Evolutionary conservation across 805 yeast genomes (phyloP), one percentile per base, ranked within the genome.

Genomic region (Wickerhamomyces sydowiorum): DNA sequence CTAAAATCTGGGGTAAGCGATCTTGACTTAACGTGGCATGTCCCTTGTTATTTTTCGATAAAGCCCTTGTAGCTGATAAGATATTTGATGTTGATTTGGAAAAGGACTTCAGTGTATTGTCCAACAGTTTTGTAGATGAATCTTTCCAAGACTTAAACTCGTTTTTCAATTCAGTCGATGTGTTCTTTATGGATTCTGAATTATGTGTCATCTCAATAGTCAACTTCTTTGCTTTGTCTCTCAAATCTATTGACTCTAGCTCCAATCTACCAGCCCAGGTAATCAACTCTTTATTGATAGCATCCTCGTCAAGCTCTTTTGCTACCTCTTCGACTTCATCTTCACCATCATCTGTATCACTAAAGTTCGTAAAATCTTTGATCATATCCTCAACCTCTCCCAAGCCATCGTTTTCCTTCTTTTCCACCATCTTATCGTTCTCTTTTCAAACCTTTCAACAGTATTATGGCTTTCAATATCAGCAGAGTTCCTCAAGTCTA

Each of bases 261-360:
- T 76, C 81, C 17, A 76, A 51, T 28, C 69, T 65, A 5, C 73
- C 66, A 0, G 79, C 79, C 80, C 80, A 75, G 48, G 59, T 57
- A 10, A 66, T 56, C 25, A 56, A 66, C 58, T 60, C 71, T 48
- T 55, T 59, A 37, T 59, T 64, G 29, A 62, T 53, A 35, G 53
- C 61, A 18, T 53, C 59, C 12, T 50, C 51, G 12, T 36, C 23
- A 4, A 32, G 10, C 13, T 19, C 19, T 3, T 6, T 15, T 19
- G 6, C 19, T 5, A 12, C 23, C 23, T 20, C 15, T 5, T 19
- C 23, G 13, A 8, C n/a, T n/a, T n/a, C 35, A 3, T 32, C 35
- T 12, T 17, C 32, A 17, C 35, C 23, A 19, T 32, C 47, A 6
- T 45, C 53, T 9, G 43, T 38, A 7, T 37, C 48, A 15, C 40